Base-by-base conservation (phyloP, 768 basidiomycete genomes). In the Suillus variegatus region DNA sequence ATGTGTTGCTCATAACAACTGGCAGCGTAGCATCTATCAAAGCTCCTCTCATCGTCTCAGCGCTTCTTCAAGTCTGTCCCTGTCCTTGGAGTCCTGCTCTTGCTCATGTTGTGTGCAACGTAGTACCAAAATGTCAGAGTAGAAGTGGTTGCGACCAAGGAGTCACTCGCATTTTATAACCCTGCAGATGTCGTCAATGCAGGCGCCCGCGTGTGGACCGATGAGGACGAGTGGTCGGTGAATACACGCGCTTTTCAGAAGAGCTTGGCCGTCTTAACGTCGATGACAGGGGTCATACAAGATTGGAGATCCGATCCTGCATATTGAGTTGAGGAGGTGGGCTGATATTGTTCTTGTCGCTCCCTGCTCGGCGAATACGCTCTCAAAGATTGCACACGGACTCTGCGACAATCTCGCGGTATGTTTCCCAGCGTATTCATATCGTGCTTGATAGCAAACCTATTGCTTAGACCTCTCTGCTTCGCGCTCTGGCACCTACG, bases 21-120 rank as follows among this genome's bases (percentile, higher is more conserved):
- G 97, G 97, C 20, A 95, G 94, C 72, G 97, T 99, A 13, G 97
- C 97, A 0, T 94, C 94, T 61, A 86, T 99, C 73, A 99, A 98
- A 73, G 90, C 90, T 1, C 95, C 96, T 4, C 83, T 97, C 61
- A 97, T 99, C 65, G 93, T 94, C 25, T 76, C 82, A 40, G 90
- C 90, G 68, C 82, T 99, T 38, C 80, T 91, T 51, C 78, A 80
- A 67, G 90, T 91, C 61, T 47, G 44, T 61, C 2, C n/a, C n/a
- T 16, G 6, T 22, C 40, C 38, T 35, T 57, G 54, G 49, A n/a
- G 58, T 51, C 46, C 2, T 47, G 60, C 20, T 5, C 32, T 22
- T 20, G 41, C 63, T 38, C 16, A 32, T 60, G 6, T 35, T 51
- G 5, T 25, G 38, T 38, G 22, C 32, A 16, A 40, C 32, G 16